These are phyloP conservation scores for Wallacemonas sp. DNA, from an alignment of 208 protist species.

Conservation along the genomic window DNA sequence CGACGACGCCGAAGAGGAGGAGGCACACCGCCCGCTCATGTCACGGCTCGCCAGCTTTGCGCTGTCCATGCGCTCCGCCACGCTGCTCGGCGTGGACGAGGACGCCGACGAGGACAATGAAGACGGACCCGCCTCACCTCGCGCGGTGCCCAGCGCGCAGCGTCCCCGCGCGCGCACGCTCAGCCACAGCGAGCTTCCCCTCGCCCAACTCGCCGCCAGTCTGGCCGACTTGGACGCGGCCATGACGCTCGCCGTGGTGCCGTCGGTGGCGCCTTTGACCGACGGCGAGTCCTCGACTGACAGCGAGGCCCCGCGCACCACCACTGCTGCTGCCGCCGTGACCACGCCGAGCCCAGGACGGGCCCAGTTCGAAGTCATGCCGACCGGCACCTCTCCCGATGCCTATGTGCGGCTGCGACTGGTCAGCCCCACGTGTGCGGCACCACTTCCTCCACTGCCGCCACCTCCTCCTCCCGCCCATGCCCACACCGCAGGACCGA, in stretches of 20 bases:
- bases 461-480: neutral
- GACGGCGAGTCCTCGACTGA: neutral
- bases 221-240: neutral
- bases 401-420: slow-evolving; percentile 2
- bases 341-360: neutral
- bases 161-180: neutral
- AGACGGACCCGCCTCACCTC: neutral
- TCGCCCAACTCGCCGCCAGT: slow-evolving; percentile 6
- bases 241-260: no score
- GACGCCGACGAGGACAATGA: neutral
- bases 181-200: neutral
- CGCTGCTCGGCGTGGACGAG: neutral
- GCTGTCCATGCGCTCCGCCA: slow-evolving; percentile 8
- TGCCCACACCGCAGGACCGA: neutral
- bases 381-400: neutral
- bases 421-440: neutral
- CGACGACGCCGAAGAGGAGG: neutral
- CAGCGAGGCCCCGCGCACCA: neutral
- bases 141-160: no score
- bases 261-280: neutral
- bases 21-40: neutral
- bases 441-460: neutral
- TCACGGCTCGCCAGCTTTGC: slow-evolving; percentile 9
- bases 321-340: neutral
- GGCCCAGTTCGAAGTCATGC: neutral